A percentile compares a stretch with the other conserved stretches of the same genome.
phyloP scores from a whole-genome alignment of 148 eudicot species.

The Limonium bicolor region DNA sequence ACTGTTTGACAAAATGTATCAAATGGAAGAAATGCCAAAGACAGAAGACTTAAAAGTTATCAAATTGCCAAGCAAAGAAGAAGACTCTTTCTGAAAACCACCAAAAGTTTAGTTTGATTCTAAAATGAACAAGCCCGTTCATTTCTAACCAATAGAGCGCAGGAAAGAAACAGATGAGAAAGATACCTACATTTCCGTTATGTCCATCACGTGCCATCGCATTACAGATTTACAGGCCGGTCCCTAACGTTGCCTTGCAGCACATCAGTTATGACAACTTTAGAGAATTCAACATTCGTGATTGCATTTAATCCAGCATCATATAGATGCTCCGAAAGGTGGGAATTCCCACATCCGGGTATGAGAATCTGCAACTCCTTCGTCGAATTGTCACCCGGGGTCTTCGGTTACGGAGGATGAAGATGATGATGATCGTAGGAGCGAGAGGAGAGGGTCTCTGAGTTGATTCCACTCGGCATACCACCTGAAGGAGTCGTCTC shows the following conservation, averaged over 20 bases:
- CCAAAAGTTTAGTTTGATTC: no score
- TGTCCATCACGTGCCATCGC: constrained; percentile 95
- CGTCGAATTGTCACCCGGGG: no score
- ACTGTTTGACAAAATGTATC: no score
- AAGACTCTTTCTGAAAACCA: no score
- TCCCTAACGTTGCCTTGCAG: constrained; percentile 50
- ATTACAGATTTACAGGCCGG: constrained; percentile 56
- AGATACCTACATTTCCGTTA: constrained; percentile 61
- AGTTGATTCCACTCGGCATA: constrained; percentile 89
- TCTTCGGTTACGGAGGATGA: no score
- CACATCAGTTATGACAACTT: constrained; percentile 76
- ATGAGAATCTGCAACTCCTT: constrained; percentile 36
- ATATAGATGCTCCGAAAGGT: constrained; percentile 62
- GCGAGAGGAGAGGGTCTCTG: constrained; percentile 25
- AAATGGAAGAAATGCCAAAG: no score
- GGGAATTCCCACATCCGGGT: constrained; percentile 83
- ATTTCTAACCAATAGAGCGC: no score
- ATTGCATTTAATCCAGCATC: constrained; percentile 52
- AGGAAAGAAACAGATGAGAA: neutral
- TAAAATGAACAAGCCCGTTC: no score
- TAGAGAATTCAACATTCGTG: constrained; percentile 79
- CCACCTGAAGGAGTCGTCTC: constrained; percentile 72
- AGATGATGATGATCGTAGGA: no score
- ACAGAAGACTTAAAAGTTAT: constrained; percentile 5
- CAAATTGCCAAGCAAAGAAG: neutral